Evolutionary conservation across 2,329 filamentous ascomycete genomes (phyloP), one percentile per base, ranked within the genome.

Genomic region (Clarireedia homoeocarpa): DNA sequence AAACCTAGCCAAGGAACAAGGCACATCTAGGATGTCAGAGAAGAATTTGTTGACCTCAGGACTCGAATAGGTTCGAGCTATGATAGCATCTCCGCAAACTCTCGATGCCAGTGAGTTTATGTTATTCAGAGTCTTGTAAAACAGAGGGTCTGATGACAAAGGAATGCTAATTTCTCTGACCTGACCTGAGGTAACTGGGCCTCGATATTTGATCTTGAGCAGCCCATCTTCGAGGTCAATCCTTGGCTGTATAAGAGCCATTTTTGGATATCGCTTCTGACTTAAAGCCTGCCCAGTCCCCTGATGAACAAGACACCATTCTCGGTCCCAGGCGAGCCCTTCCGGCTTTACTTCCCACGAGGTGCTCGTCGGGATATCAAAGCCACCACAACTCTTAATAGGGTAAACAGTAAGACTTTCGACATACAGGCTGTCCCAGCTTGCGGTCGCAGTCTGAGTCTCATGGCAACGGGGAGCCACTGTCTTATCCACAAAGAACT

Each of bases 241-340:
- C 4, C 67, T 71, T 6, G 94, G 92, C 51, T 80, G 80, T 51
- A 99, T 77, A 4, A 96, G 79, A 12, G 89, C 87, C 92, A 99
- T 97, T 36, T 78, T 82, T 2, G 91, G 89, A 67, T 94, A 86
- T 61, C 85, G 79, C 72, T 97, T 99, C 71, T 97, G 92, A 67
- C 83, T 96, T 53, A 99, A 75, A 5, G 87, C 90, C 63, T 85
- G 84, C 0, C 89, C 88, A 1, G 91, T 95, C 45, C 89, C 91
- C 66, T 85, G 81, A 68, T 96, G 91, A 14, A 99, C 78, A 20
- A 99, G 75, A 71, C 92, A 97, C 92, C 94, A 99, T 74, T 97
- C 92, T 59, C 94, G 81, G 70, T 99, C 94, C 91, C 92, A 97
- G 7, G 85, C 87, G 2, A 99, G 76, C 0, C 94, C 94, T 72